Base-by-base conservation (phyloP, 768 basidiomycete genomes). In the Terana coerulea region DNA sequence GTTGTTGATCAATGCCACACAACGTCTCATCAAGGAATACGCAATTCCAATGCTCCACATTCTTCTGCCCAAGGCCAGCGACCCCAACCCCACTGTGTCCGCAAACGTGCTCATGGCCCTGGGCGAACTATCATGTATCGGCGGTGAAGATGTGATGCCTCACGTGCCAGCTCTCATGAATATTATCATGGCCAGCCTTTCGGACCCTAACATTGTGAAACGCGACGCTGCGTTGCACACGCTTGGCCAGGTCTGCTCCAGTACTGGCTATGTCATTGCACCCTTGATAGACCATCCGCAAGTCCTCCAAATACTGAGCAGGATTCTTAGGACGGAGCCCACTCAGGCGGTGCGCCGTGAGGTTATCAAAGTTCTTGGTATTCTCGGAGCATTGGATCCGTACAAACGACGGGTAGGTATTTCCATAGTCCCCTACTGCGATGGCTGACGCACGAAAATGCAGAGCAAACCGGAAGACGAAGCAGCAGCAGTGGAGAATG, bases 301-400 rank as follows among this genome's bases (percentile, higher is more conserved):
- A 58, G 76, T 99, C 2, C 71, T 98, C n/a, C 86, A 83, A 19
- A 75, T 94, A 19, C 73, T 98, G 21, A 88, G 89, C 53, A 77
- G 88, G 54, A 88, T 98, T 60, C 68, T 98, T 53, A 80, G 87
- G 64, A 87, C 89, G 22, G 97, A 99, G 60, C 75, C 76, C 5
- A 83, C 74, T 10, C 78, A 77, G 60, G 69, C 74, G 11, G 85
- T 93, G 10, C 75, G 91, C 39, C 77, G 95, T 26, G 95, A 98
- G 58, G 87, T 95, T 14, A 87, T 98, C 49, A 90, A 95, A 64
- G 95, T 97, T 3, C 78, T 99, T 53, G 97, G 97, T 55, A 92
- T 98, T 45, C 77, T 99, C 15, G 97, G 97, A 42, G 97, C 97
- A 5, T 70, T 98, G 26, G 97, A 99, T 67, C 97, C 97, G 0